Base-by-base conservation (phyloP, 306 rosid genomes). In the Sophora flavescens region DNA sequence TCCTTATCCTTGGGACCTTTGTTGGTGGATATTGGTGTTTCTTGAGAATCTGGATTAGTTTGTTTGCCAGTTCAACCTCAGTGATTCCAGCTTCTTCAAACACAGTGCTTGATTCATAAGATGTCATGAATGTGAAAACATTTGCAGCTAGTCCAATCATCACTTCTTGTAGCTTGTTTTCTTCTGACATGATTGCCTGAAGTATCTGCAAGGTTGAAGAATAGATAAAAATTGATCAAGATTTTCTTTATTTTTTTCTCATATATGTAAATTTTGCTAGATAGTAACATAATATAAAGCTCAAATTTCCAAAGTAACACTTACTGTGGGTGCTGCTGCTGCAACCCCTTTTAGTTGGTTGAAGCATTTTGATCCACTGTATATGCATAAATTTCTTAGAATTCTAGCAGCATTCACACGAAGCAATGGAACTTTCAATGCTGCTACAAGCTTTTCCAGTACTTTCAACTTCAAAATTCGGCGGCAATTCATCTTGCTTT, bases 61-160 rank as follows among this genome's bases (percentile, higher is more conserved):
- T 83, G 16, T 65, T 32, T 22, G 92, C 97, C 48, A 96, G 48
- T 60, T 84, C 85, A 60, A 79, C 87, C 75, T 90, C 93, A 0
- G 88, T 84, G 11, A 89, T 85, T 62, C 86, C 87, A 42, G 91
- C 84, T 78, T 70, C 82, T 74, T 82, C 81, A 84, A 89, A 92
- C 81, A 79, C 57, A 50, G 44, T 42, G 64, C 83, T 90, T 63
- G 99, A 89, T 74, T 92, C 98, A 79, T 75, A 72, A 35, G 90
- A 71, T 78, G 79, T 68, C 91, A 90, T 81, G 85, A 91, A 86
- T 80, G 82, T 83, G 77, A 96, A 84, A 75, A 89, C 81, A 66
- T 64, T 90, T 75, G 96, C 90, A 59, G 86, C 97, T 22, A 96
- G 86, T 74, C 99, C 99, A 41, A 91, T 85, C 99, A 96, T 96